These are phyloP conservation scores for Boletus edulis DNA, from an alignment of 768 basidiomycete species.

Conservation along the genomic window DNA sequence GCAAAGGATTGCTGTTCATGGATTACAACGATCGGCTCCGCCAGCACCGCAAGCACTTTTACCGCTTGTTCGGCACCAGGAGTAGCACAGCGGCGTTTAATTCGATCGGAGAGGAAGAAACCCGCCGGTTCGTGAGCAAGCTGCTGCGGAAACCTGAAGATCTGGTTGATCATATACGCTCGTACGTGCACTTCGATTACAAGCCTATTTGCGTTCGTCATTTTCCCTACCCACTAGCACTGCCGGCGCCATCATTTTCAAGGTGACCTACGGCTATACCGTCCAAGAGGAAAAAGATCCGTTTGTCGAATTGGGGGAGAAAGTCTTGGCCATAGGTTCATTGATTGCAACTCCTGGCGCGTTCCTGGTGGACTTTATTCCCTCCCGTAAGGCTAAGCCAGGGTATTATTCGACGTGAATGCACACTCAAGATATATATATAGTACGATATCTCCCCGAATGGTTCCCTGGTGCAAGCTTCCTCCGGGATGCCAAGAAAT, in stretches of 20 bases:
- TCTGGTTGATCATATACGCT: constrained; percentile 20
- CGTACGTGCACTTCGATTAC: constrained; percentile 7
- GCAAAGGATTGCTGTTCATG: constrained; percentile 1
- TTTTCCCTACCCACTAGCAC: constrained; percentile 1
- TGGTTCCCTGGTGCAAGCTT: constrained; percentile 38
- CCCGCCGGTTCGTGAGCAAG: constrained; percentile 13
- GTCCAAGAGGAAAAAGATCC: constrained; percentile 35
- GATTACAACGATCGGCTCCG: constrained; percentile 10
- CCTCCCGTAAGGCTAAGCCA: constrained; percentile 10
- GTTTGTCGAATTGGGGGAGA: constrained; percentile 31
- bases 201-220: background rate
- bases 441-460: constrained; percentile 29
- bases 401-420: too few relatives aligned
- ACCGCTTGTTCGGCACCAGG: constrained; percentile 10
- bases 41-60: constrained; percentile 12
- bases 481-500: constrained; percentile 28
- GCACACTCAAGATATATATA: background rate
- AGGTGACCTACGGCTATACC: constrained; percentile 40
- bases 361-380: constrained; percentile 24
- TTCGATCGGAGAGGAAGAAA: constrained; percentile 20
- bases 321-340: constrained; percentile 17
- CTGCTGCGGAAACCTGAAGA: constrained; percentile 16
- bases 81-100: constrained; percentile 6
- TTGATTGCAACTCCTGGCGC: constrained; percentile 1
- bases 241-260: constrained; percentile 32